These are phyloP conservation scores for Petunia hybrid DNA, from an alignment of 305 asterid genomes.

Conservation along the genomic window DNA sequence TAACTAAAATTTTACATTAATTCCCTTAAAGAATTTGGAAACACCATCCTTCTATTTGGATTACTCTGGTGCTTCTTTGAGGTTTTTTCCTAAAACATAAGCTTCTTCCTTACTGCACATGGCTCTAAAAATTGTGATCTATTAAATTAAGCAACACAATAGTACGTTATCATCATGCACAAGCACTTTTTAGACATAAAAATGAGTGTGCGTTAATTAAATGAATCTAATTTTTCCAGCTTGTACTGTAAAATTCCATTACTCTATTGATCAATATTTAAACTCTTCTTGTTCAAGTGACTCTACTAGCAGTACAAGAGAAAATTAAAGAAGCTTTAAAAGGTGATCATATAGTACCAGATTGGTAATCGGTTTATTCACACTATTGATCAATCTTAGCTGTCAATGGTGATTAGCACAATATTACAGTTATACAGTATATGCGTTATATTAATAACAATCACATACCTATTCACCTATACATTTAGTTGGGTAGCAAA, in stretches of 20 bases:
- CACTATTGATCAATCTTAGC: background rate
- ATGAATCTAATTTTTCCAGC: conserved; percentile 26
- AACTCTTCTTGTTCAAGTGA: background rate
- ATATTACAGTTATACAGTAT: background rate
- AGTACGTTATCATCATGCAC: conserved; percentile 7
- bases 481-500: background rate
- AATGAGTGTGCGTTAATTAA: background rate
- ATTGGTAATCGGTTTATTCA: background rate
- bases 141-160: background rate
- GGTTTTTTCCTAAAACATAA: no score
- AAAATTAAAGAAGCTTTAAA: no score
- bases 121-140: background rate
- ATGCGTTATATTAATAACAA: background rate
- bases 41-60: no score
- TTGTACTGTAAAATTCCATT: conserved; percentile 18
- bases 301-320: no score
- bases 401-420: conserved; percentile 8
- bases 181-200: background rate
- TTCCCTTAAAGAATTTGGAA: no score
- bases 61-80: no score
- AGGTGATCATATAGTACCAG: background rate
- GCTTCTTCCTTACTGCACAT: background rate
- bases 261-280: background rate
- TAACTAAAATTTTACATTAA: no score
- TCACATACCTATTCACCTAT: conserved; percentile 16